Base-by-base conservation (phyloP, 371 early-diverging fungal species). In the Coemansia sp. region DNA sequence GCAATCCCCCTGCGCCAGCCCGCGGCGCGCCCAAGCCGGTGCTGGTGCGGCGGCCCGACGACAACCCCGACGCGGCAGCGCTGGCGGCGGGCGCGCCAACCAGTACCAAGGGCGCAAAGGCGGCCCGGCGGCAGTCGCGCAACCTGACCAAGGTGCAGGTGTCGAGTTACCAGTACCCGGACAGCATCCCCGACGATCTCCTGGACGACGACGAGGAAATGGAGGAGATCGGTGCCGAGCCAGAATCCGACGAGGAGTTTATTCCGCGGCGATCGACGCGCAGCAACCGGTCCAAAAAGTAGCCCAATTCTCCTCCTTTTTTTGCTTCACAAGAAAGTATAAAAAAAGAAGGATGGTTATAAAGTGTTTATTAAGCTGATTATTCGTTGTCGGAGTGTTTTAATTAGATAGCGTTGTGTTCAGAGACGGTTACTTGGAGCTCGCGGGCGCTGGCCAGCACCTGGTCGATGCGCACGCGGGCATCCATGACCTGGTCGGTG, bases 121-220 rank as follows among this genome's bases (percentile, higher is more conserved):
- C 24, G 24, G 24, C 29, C 2, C 37, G 48, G 39, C 58, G 58
- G 12, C 58, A 58, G 58, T 48, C 58, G 31, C 46, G 48, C 8
- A 46, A 38, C 18, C 39, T 64, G 34, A 44, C 63, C 0, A 33
- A 60, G 2, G 52, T 72, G 34, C 52, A 59, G 0, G 72, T 72
- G 8, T 46, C 72, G 1, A 60, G 64, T 12, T 67, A 67, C 38
- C 51, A 62, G 43, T 72, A 72, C 10, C 68, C 68, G 1, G 44
- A 67, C 3, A 42, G 58, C 32, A 33, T 52, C 12, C 33, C 36
- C 4, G 31, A 37, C 48, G 31, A 40, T 24, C 55, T 38, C 12
- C 29, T 53, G 32, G 16, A 14, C 14, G 31, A 33, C 44, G 40
- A 50, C 34, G 52, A 46, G 7, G 59, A 43, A 8, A 37, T 36